These are phyloP conservation scores for Echria macrotheca DNA, from an alignment of 495 filamentous ascomycete genomes.

Conservation along the genomic window DNA sequence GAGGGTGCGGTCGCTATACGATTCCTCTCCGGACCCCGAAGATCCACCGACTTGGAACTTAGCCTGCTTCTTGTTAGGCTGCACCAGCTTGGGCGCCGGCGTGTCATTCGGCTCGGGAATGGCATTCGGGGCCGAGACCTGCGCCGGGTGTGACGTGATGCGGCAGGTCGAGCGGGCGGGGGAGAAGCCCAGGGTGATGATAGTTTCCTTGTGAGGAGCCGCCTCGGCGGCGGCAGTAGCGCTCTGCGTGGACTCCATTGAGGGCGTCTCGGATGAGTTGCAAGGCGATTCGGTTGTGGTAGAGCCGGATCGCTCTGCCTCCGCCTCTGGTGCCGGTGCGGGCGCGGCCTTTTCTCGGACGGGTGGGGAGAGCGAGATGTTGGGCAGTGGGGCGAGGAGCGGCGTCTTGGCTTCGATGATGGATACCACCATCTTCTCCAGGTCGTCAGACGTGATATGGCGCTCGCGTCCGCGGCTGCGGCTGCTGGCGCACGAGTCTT, in stretches of 20 bases:
- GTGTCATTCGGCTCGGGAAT: constrained; percentile 43
- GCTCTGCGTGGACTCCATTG: constrained; percentile 29
- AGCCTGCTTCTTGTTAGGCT: constrained; percentile 43
- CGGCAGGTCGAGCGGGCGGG: constrained; percentile 64
- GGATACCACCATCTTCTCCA: constrained; percentile 83
- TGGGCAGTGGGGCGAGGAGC: constrained; percentile 51
- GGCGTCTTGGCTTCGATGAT: constrained; percentile 77
- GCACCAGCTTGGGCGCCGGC: constrained; percentile 44
- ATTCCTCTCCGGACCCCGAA: constrained; percentile 39
- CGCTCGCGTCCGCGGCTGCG: constrained; percentile 71
- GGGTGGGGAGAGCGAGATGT: constrained; percentile 29
- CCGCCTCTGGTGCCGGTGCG: constrained; percentile 24
- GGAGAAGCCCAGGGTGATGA: constrained; percentile 83
- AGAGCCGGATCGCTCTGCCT: constrained; percentile 28
- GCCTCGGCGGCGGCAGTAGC: constrained; percentile 26
- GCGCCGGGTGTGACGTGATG: constrained; percentile 25
- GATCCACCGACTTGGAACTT: constrained; percentile 54
- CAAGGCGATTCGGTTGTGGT: constrained; percentile 33
- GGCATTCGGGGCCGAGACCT: constrained; percentile 20
- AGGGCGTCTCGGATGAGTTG: constrained; percentile 24
- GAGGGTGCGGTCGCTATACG: constrained; percentile 37
- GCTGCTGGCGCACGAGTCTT: constrained; percentile 50
- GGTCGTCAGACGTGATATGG: constrained; percentile 80
- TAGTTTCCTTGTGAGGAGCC: constrained; percentile 52
- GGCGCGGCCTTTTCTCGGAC: constrained; percentile 23